phyloP scores from a whole-genome alignment of 495 filamentous ascomycete species.

The Hyaloscypha bicolor region DNA sequence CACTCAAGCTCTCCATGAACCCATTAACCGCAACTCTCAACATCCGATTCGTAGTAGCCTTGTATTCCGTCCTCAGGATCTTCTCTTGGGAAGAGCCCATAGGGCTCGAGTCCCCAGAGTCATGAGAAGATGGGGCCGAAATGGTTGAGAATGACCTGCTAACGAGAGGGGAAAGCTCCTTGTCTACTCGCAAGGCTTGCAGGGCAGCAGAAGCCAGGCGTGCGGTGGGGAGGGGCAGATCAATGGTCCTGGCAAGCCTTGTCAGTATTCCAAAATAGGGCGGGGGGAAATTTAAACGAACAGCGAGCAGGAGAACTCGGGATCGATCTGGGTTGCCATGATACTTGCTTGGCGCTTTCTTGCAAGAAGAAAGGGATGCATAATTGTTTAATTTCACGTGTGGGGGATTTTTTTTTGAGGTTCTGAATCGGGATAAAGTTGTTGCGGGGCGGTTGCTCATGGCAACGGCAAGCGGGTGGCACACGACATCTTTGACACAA shows the following conservation, averaged over 20 bases:
- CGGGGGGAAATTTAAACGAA: conserved; percentile 36
- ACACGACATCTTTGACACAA: conserved; percentile 6
- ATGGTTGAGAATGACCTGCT: conserved; percentile 66
- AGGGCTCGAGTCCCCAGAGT: conserved; percentile 20
- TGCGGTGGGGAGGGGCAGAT: conserved; percentile 80
- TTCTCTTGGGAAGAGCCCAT: conserved; percentile 41
- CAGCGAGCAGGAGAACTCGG: conserved; percentile 73
- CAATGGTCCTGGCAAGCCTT: conserved; percentile 60
- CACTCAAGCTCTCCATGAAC: conserved; percentile 89
- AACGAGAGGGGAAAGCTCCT: conserved; percentile 84
- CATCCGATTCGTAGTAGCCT: conserved; percentile 93
- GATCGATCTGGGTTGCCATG: conserved; percentile 41
- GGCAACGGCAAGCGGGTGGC: conserved; percentile 20
- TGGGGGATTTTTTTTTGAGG: neutral
- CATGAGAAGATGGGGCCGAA: conserved; percentile 34
- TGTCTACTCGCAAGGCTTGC: conserved; percentile 78
- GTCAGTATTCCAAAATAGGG: conserved; percentile 3
- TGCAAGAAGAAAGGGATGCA: neutral
- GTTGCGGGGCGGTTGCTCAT: neutral
- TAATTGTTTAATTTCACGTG: neutral
- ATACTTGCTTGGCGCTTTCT: conserved; percentile 4
- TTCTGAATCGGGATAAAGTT: neutral
- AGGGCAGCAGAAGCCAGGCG: conserved; percentile 78
- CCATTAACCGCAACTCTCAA: conserved; percentile 95
- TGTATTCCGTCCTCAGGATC: conserved; percentile 75